phyloP scores from a whole-genome alignment of 306 rosid species.

The Astragalus membranaceus region DNA sequence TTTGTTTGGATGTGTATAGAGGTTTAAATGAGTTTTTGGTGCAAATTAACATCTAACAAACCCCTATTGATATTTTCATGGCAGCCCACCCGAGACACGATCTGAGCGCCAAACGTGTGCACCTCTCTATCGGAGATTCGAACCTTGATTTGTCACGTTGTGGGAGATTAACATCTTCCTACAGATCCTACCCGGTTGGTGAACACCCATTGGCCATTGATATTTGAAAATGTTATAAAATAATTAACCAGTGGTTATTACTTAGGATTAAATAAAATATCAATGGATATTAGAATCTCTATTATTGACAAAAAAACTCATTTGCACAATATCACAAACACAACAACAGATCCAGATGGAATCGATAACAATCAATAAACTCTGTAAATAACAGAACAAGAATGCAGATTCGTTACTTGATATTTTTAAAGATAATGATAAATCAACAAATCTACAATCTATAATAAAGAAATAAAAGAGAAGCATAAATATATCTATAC shows the following conservation, averaged over 20 bases:
- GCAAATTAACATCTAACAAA: not conserved
- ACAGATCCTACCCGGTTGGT: no score
- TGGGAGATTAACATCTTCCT: no score
- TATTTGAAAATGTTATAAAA: no score
- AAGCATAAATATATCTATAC: conserved; percentile 16
- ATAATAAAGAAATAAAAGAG: not conserved
- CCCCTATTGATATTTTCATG: not conserved
- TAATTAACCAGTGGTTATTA: no score
- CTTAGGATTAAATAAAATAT: no score
- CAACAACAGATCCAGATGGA: not conserved
- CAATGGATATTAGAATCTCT: not conserved
- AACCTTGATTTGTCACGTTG: no score
- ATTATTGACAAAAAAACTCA: no score
- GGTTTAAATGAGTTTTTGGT: not conserved
- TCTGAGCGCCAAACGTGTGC: no score
- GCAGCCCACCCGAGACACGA: no score
- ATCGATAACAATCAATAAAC: not conserved
- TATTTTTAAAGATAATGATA: not conserved
- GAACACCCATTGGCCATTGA: no score
- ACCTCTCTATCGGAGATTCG: no score
- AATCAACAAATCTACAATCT: not conserved
- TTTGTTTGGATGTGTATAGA: not conserved
- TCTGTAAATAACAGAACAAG: not conserved
- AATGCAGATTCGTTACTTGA: not conserved
- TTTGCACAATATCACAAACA: not conserved